Evolutionary conservation across 1,284 basidiomycete species (phyloP), one percentile per base, ranked within the genome.

Genomic region (Ustilago sp.): DNA sequence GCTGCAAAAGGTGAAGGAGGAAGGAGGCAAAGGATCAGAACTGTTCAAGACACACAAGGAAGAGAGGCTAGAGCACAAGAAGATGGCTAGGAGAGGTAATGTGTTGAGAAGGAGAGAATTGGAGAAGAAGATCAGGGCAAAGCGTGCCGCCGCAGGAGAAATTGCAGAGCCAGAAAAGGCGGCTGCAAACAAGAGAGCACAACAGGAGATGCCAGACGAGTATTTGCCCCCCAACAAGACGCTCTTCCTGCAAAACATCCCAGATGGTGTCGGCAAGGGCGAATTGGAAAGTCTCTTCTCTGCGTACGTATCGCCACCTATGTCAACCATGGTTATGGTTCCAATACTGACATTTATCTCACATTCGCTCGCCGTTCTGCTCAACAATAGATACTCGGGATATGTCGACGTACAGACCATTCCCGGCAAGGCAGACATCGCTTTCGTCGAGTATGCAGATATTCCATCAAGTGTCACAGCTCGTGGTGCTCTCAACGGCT

Each of bases 141-240:
- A 78, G 59, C 58, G 64, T 47, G 68, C 73, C 8, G 76, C 76
- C 11, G 74, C 73, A 15, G 79, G 71, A 52, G 79, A 79, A 57
- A 68, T 69, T 39, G 66, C 70, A 9, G 72, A 67, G 34, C 47
- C 59, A 51, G 63, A 67, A 35, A 68, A 60, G 41, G 60, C 67
- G 8, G 54, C 74, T 34, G 54, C 76, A 34, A 65, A 32, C 67
- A 81, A 70, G 58, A 72, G 63, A 50, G 48, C 63, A 50, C 70
- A 69, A 28, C 75, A 77, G 23, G 70, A 80, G 57, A 92, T 98
- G 93, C 95, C 97, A 36, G 96, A 99, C 92, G 96, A 99, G 87
- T 99, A 99, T 87, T 90, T 99, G 8, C 97, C 97, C 4, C 96
- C 96, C 36, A 99, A 99, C 92, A 95, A 95, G 87, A 96, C 98